These are phyloP conservation scores for Cryptococcus sp. DNA, from an alignment of 1,284 basidiomycete genomes.

Conservation along the genomic window DNA sequence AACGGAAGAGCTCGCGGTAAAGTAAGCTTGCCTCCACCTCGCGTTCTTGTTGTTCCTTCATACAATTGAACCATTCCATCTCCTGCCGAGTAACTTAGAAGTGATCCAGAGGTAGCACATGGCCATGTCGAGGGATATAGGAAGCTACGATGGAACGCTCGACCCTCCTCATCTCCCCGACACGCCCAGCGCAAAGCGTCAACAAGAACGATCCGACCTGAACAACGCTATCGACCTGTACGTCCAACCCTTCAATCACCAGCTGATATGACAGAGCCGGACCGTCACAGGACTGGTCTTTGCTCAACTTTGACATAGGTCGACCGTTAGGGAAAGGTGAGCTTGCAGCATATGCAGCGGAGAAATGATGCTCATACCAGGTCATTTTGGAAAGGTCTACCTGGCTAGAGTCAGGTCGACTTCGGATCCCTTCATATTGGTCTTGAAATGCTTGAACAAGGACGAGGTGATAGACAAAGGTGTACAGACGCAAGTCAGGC, in stretches of 20 bases:
- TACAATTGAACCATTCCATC: too few relatives aligned
- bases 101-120: too few relatives aligned
- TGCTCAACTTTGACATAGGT: slow-evolving; percentile 75
- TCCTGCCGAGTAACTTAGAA: background rate
- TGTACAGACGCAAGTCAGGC: slow-evolving; percentile 85
- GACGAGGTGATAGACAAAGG: slow-evolving; percentile 78
- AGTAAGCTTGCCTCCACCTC: too few relatives aligned
- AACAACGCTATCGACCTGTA: background rate
- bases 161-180: background rate
- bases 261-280: slow-evolving; percentile 13
- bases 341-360: slow-evolving; percentile 9
- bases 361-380: slow-evolving; percentile 6
- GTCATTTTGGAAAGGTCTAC: slow-evolving; percentile 83
- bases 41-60: too few relatives aligned
- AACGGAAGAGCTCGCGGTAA: too few relatives aligned
- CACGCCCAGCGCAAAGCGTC: background rate
- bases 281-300: slow-evolving; percentile 25
- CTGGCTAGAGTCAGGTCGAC: slow-evolving; percentile 84
- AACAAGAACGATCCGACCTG: background rate
- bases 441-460: slow-evolving; percentile 93
- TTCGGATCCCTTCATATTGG: slow-evolving; percentile 69
- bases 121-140: background rate
- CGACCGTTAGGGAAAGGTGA: slow-evolving; percentile 92
- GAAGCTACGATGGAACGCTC: background rate
- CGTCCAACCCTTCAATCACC: background rate